These are phyloP conservation scores for Penicillium polonicum DNA, from an alignment of 2,329 filamentous ascomycete species.

Conservation along the genomic window DNA sequence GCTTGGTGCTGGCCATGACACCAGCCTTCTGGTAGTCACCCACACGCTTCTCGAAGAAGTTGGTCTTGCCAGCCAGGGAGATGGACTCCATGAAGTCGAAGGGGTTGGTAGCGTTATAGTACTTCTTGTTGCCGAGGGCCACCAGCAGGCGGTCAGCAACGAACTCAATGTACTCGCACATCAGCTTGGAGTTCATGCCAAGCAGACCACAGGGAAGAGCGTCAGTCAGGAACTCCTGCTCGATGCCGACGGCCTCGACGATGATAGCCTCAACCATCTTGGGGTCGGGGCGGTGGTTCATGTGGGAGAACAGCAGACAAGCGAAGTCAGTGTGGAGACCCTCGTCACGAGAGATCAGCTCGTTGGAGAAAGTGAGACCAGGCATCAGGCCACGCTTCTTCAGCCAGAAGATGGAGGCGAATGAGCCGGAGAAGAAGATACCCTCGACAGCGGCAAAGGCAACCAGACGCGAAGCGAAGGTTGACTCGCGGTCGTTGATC, in stretches of 20 bases:
- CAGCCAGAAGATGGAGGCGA: conserved; percentile 99
- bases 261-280: conserved; percentile 83
- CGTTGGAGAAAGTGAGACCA: conserved; percentile 97
- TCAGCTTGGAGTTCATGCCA: conserved; percentile 94
- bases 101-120: conserved; percentile 89
- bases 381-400: conserved; percentile 99
- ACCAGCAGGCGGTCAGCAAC: conserved; percentile 93
- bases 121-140: conserved; percentile 89
- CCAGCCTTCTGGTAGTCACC: conserved; percentile 99
- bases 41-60: conserved; percentile 99
- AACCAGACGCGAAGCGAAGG: conserved; percentile 91
- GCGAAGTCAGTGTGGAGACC: conserved; percentile 99
- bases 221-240: conserved; percentile 97
- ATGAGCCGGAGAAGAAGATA: conserved; percentile 99
- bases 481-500: conserved; percentile 91
- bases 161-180: conserved; percentile 99
- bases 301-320: conserved; percentile 94
- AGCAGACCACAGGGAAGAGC: conserved; percentile 89
- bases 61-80: conserved; percentile 97
- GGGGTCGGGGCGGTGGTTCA: conserved; percentile 85
- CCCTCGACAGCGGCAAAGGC: conserved; percentile 98
- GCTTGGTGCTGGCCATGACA: conserved; percentile 91
- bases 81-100: conserved; percentile 99
- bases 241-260: conserved; percentile 86
- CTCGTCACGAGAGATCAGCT: conserved; percentile 99